Conservation (phyloP, 768 basidiomycete genomes). For the Termitomyces sp. region DNA sequence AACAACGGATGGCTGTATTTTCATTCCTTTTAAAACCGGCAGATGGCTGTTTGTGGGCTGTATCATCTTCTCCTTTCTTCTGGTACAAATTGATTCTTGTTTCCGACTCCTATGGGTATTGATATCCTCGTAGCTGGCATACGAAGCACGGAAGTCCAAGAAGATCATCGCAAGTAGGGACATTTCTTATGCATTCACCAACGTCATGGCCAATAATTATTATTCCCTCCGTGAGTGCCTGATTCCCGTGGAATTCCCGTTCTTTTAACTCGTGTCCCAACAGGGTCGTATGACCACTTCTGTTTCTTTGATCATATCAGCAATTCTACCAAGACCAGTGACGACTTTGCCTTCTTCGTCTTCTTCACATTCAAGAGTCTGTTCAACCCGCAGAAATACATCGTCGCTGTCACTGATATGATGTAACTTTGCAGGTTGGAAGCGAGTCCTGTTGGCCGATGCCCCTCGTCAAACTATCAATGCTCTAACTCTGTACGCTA, state of each 20-base stretch:
- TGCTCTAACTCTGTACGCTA: slow-evolving; percentile 92
- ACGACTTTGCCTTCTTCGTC: slow-evolving; percentile 98
- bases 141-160: slow-evolving; percentile 89
- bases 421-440: slow-evolving; percentile 59
- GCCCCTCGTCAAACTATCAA: slow-evolving; percentile 98
- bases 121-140: slow-evolving; percentile 60
- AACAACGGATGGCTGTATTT: slow-evolving; percentile 65
- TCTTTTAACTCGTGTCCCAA: slow-evolving; percentile 10
- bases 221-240: slow-evolving; percentile 84
- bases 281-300: slow-evolving; percentile 95
- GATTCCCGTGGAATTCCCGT: not conserved
- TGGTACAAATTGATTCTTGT: slow-evolving; percentile 52
- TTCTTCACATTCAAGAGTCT: slow-evolving; percentile 99
- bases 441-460: slow-evolving; percentile 86
- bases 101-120: slow-evolving; percentile 6
- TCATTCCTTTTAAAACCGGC: slow-evolving; percentile 84
- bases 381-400: slow-evolving; percentile 22
- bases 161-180: slow-evolving; percentile 94
- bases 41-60: slow-evolving; percentile 98
- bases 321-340: slow-evolving; percentile 92
- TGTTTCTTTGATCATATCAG: slow-evolving; percentile 98
- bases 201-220: slow-evolving; percentile 95
- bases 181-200: slow-evolving; percentile 98
- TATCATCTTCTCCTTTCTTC: slow-evolving; percentile 96
- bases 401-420: not conserved